Evolutionary conservation across 2,329 filamentous ascomycete species (phyloP).

Genomic region (Clonostachys rhizophaga): DNA sequence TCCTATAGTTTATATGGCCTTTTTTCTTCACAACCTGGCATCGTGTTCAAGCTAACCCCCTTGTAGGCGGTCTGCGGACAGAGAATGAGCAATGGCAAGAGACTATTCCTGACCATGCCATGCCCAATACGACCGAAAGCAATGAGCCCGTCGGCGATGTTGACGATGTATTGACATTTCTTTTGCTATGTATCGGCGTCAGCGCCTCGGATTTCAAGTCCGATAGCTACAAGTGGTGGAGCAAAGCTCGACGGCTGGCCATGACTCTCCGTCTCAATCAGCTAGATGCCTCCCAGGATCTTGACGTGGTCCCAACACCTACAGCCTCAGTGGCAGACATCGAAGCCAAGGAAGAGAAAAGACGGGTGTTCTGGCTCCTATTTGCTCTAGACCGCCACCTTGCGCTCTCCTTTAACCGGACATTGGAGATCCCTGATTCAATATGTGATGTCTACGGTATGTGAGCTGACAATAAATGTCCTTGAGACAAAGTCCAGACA

Average conservation of each 20-base stretch:
- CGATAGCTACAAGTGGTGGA: constrained; percentile 42
- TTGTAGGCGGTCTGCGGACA: constrained; percentile 20
- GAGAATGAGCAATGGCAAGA: constrained; percentile 19
- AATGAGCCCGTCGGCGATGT: constrained; percentile 26
- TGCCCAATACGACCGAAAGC: constrained; percentile 20
- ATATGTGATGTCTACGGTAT: constrained; percentile 34
- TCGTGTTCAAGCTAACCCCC: constrained; percentile 1
- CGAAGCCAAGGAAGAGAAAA: constrained; percentile 39
- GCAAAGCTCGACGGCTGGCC: constrained; percentile 32
- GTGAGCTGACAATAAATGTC: background rate
- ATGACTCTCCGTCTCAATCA: constrained; percentile 27
- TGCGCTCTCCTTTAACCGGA: constrained; percentile 38
- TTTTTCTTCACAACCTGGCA: background rate
- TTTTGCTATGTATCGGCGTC: constrained; percentile 36
- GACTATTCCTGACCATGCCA: constrained; percentile 13
- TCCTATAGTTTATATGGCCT: background rate
- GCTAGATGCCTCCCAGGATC: constrained; percentile 25
- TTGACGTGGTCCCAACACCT: background rate
- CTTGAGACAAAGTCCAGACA: background rate
- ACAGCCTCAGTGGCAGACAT: constrained; percentile 14
- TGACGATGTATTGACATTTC: constrained; percentile 39
- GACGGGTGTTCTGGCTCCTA: constrained; percentile 41
- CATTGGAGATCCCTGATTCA: constrained; percentile 36
- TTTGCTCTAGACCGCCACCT: constrained; percentile 42
- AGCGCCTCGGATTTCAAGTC: constrained; percentile 43